Evolutionary conservation across 2,329 filamentous ascomycete genomes (phyloP).

Genomic region (Diaporthe sp.): DNA sequence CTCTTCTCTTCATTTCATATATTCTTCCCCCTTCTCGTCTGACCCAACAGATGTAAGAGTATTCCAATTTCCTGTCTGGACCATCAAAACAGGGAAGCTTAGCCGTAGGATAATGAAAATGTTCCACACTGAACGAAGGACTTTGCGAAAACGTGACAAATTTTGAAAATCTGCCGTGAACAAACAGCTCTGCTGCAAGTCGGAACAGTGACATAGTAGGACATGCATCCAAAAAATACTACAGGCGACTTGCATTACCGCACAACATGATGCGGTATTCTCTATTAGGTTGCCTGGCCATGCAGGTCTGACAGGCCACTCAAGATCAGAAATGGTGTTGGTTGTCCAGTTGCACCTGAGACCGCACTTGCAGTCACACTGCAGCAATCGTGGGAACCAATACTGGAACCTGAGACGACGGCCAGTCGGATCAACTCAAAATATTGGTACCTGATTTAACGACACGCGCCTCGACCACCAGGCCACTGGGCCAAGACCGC

Average conservation of each 20-base stretch:
- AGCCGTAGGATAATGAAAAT: not conserved
- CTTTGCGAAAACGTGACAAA: not conserved
- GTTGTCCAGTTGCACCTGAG: slow-evolving; percentile 19
- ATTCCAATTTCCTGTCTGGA: not conserved
- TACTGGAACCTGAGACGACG: slow-evolving; percentile 23
- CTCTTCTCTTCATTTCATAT: not conserved
- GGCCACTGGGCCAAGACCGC: slow-evolving; percentile 10
- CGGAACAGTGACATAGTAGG: not conserved
- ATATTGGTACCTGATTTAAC: slow-evolving; percentile 23
- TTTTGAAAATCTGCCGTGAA: not conserved
- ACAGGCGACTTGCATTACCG: not conserved
- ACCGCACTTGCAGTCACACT: slow-evolving; percentile 15
- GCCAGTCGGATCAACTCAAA: slow-evolving; percentile 21
- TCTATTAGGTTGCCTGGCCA: not conserved
- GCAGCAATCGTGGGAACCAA: not conserved
- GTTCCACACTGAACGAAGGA: not conserved
- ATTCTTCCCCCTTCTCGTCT: not conserved
- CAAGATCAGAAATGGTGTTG: not conserved
- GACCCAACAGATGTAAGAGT: no score
- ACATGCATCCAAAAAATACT: not conserved
- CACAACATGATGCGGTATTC: not conserved
- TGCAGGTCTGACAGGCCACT: not conserved
- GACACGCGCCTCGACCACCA: slow-evolving; percentile 5
- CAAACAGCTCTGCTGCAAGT: not conserved
- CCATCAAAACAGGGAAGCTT: not conserved